Conservation (phyloP, 1,139 yeast genomes). For the Zygoascus meyerae region DNA sequence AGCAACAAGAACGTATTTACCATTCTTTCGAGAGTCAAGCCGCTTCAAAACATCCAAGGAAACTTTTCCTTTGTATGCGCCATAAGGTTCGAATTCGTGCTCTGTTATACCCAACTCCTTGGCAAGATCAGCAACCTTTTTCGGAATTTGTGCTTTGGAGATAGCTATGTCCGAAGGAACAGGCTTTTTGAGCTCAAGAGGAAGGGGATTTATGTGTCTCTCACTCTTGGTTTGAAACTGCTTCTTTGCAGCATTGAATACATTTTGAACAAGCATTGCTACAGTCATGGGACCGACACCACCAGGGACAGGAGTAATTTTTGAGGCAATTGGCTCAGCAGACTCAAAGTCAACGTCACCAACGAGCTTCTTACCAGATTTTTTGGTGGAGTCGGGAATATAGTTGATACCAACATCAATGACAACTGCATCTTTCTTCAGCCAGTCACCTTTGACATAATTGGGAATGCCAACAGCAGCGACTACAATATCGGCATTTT, state of each 20-base stretch:
- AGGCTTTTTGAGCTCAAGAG: conserved; percentile 64
- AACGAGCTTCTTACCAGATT: conserved; percentile 79
- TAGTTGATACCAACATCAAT: conserved; percentile 96
- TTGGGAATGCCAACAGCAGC: conserved; percentile 87
- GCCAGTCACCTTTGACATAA: conserved; percentile 85
- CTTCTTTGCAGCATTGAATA: conserved; percentile 69
- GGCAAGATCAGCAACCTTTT: conserved; percentile 74
- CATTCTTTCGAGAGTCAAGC: conserved; percentile 58
- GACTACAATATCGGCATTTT: conserved; percentile 79
- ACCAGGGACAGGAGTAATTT: conserved; percentile 98
- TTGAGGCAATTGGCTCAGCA: conserved; percentile 60
- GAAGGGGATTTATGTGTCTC: conserved; percentile 47
- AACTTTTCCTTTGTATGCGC: conserved; percentile 88
- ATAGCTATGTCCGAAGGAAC: conserved; percentile 94
- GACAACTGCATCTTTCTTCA: conserved; percentile 76
- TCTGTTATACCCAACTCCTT: conserved; percentile 76
- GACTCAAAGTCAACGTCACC: conserved; percentile 87
- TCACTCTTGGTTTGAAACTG: conserved; percentile 25
- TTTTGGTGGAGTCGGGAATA: conserved; percentile 66
- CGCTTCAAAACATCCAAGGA: conserved; percentile 69
- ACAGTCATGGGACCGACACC: conserved; percentile 99
- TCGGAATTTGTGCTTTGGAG: conserved; percentile 84
- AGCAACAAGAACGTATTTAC: conserved; percentile 87
- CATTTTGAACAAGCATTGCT: conserved; percentile 87
- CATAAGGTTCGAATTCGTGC: conserved; percentile 82